Conservation (phyloP, 306 rosid species). For the Casuarina glauca region DNA sequence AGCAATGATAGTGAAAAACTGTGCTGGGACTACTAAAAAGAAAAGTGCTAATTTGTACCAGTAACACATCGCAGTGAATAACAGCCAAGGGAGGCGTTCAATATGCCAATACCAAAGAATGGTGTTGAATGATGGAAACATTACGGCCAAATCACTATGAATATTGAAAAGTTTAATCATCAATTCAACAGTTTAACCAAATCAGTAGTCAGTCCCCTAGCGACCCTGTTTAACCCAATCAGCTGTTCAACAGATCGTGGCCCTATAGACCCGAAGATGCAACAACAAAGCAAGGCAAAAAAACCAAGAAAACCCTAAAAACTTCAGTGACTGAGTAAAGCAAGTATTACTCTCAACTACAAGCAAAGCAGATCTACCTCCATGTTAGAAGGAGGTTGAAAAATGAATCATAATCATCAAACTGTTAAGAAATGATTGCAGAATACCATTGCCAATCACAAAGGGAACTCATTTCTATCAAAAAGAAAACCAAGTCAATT, state of each 20-base stretch:
- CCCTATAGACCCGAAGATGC: not conserved
- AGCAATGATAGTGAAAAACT: not conserved
- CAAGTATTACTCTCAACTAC: no score
- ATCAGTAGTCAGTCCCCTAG: not conserved
- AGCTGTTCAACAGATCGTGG: not conserved
- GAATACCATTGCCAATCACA: no score
- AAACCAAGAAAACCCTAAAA: no score
- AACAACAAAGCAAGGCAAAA: not conserved
- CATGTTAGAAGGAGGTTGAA: no score
- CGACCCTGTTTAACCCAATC: not conserved
- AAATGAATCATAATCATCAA: no score
- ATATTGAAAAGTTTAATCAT: not conserved
- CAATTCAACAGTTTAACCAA: not conserved
- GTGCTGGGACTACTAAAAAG: not conserved
- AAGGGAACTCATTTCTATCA: no score
- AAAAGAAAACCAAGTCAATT: no score
- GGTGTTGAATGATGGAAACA: not conserved
- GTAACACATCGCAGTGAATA: not conserved
- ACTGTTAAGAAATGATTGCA: no score
- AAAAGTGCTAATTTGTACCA: not conserved
- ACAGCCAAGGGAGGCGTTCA: not conserved
- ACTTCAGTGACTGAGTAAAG: no score
- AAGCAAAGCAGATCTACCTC: no score
- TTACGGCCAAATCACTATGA: not conserved
- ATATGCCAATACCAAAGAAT: not conserved